phyloP scores from a whole-genome alignment of 768 basidiomycete species.

The Phlebiopsis gigantea region DNA sequence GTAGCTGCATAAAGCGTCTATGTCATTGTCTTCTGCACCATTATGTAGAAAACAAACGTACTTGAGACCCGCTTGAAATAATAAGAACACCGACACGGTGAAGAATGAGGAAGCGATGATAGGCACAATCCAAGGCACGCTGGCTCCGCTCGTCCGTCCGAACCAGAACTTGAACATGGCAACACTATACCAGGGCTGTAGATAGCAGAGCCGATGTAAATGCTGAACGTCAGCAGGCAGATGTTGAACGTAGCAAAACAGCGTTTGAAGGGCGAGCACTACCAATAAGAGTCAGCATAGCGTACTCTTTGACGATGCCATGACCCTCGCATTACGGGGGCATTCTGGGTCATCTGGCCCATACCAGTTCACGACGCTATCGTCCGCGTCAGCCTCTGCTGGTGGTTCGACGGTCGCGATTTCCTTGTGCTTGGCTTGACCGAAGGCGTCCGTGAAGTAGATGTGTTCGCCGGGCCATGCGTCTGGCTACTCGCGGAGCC shows the following conservation, averaged over 20 bases:
- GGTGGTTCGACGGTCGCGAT: background rate
- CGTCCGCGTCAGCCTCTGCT: background rate
- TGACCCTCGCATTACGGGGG: conserved; percentile 17
- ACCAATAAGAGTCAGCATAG: no score
- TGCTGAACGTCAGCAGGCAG: conserved; percentile 28
- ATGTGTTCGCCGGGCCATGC: background rate
- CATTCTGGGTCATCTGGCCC: conserved; percentile 26
- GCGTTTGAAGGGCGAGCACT: conserved; percentile 28
- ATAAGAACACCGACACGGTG: conserved; percentile 27
- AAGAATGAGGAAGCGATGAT: conserved; percentile 30
- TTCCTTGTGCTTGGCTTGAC: background rate
- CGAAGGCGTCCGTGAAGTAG: background rate
- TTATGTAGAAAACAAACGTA: conserved; percentile 12
- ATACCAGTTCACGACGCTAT: conserved; percentile 23
- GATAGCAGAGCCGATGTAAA: conserved; percentile 32
- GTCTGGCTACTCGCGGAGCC: background rate
- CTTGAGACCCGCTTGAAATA: conserved; percentile 24
- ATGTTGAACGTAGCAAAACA: conserved; percentile 28
- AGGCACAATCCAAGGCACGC: conserved; percentile 31
- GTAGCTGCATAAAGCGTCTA: conserved; percentile 22
- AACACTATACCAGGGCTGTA: conserved; percentile 27
- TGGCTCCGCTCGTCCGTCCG: conserved; percentile 26
- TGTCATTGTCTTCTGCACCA: no score
- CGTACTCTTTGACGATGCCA: no score
- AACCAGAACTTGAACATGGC: conserved; percentile 34